These are phyloP conservation scores for Aquilaria malaccensis DNA, from an alignment of 345 rosid species.

Conservation along the genomic window DNA sequence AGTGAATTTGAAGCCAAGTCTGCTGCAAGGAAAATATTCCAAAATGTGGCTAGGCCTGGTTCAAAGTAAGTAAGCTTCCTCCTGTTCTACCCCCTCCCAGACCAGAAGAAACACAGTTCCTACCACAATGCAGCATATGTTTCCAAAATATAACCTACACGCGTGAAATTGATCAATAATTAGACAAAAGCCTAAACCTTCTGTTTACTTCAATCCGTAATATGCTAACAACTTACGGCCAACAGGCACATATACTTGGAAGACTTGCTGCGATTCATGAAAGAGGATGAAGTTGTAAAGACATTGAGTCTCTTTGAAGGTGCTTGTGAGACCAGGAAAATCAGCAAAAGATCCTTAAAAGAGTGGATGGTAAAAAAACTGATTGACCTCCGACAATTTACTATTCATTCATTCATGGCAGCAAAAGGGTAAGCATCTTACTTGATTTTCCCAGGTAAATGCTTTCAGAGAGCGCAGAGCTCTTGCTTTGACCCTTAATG, in stretches of 20 bases:
- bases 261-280: constrained; percentile 73
- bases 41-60: constrained; percentile 54
- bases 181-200: too few species aligned
- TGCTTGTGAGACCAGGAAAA: constrained; percentile 44
- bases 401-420: neutral
- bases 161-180: too few species aligned
- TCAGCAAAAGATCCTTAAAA: constrained; percentile 57
- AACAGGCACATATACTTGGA: constrained; percentile 56
- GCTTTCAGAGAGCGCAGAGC: constrained; percentile 92
- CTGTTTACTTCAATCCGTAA: too few species aligned
- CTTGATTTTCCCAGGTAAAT: constrained; percentile 46
- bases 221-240: neutral
- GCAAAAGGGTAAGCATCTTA: neutral
- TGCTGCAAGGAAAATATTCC: constrained; percentile 84
- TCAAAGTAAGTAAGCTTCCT: constrained; percentile 34
- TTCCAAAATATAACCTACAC: neutral
- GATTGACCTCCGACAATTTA: neutral
- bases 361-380: constrained; percentile 68
- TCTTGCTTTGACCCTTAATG: constrained; percentile 84
- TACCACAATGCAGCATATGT: neutral
- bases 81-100: too few species aligned
- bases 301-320: constrained; percentile 74
- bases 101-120: neutral
- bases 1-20: constrained; percentile 81
- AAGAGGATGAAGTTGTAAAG: constrained; percentile 70